Conservation (phyloP, 768 basidiomycete species). For the Wakefieldia striispora region DNA sequence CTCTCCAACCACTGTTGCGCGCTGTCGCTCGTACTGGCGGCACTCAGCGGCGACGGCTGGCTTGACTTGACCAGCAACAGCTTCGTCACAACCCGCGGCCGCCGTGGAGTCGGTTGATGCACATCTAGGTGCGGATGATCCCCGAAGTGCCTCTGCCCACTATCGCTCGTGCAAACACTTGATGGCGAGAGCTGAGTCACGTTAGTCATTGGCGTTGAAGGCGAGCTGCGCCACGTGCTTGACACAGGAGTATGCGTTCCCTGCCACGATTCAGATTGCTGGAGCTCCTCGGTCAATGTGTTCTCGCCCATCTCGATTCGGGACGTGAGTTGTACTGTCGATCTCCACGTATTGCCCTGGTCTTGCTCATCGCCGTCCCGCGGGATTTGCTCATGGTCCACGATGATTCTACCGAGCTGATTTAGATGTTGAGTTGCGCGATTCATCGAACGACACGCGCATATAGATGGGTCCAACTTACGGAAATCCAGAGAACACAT, state of each 20-base stretch:
- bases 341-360: background rate
- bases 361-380: background rate
- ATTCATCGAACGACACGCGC: background rate
- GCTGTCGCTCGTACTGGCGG: no score
- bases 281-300: background rate
- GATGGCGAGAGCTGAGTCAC: background rate
- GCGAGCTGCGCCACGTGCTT: background rate
- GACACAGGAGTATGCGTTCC: background rate
- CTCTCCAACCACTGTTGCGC: no score
- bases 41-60: no score
- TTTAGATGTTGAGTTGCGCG: no score
- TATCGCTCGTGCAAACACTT: background rate
- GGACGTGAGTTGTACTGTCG: conserved; percentile 15
- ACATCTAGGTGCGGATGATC: no score
- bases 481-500: conserved; percentile 15
- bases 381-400: conserved; percentile 9
- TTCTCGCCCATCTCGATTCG: conserved; percentile 13
- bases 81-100: no score
- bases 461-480: conserved; percentile 5
- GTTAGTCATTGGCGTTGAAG: background rate
- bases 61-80: no score
- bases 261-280: background rate
- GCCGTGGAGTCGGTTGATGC: no score
- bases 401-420: conserved; percentile 17
- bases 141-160: no score